Base-by-base conservation (phyloP, 1,284 basidiomycete genomes). In the Ceratobasidium sp. region DNA sequence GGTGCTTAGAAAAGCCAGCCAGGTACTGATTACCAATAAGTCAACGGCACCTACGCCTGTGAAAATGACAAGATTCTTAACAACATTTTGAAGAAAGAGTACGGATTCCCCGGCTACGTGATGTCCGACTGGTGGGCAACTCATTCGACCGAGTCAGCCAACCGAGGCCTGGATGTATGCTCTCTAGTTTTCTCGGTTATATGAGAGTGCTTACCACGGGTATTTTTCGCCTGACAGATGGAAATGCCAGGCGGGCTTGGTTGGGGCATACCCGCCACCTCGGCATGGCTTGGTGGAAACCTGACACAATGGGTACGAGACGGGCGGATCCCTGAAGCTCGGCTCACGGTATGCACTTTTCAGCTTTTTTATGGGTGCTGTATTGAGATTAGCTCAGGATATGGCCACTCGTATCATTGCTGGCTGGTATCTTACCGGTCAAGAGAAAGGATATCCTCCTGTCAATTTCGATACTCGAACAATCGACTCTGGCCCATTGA, bases 21-120 rank as follows among this genome's bases (percentile, higher is more conserved):
- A 47, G 10, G 10, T 22, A 47, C 10, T 47, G 45, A 12, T 20
- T 32, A 5, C 42, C 53, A 17, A 25, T 50, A 13, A 69, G 64
- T 94, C 75, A 94, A 95, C 77, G 86, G 86, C 35, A 91, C 89
- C 0, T 90, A 87, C 70, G 87, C 91, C 0, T 94, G 92, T 77
- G 87, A 92, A 77, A 93, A 92, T 75, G 83, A 87, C 75, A 84
- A 87, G 73, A 82, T 87, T 42, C 78, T 93, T 76, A 94, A 93
- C 79, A 84, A 87, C 68, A 83, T 94, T 45, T 81, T 95, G 70
- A 94, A 94, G 80, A 80, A 82, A 22, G 91, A 94, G 78, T 85
- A 84, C 27, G 76, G 77, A 52, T 84, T 84, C 76, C 79, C 82
- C 57, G 83, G 83, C 34, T 81, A 78, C 75, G 79, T 79, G 72